Evolutionary conservation across 2,329 filamentous ascomycete genomes (phyloP), one percentile per base, ranked within the genome.

Genomic region (Teratosphaeria nubilosa): DNA sequence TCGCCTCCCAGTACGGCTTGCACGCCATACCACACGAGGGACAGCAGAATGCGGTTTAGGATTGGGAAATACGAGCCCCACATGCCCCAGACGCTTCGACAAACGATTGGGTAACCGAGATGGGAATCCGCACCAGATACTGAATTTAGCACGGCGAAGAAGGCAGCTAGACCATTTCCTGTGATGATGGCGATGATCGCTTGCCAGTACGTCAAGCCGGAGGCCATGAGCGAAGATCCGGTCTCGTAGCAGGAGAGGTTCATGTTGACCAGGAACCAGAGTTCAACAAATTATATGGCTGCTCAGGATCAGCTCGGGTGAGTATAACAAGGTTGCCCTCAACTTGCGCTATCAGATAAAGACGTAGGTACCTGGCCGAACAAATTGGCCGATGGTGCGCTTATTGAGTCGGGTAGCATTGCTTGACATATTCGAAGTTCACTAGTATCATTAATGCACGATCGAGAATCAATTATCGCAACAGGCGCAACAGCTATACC

Each of bases 1-100:
- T 41, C 34, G 16, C 80, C 83, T 0, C 84, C 84, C 62, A 84
- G 85, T 63, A 83, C 82, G 37, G 80, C 81, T 63, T 86, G 83
- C 51, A 87, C 84, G 0, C 83, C 81, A 56, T 86, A 82, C 66
- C 71, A 37, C 67, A 68, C 66, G 14, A 66, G 51, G n/a, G 78
- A 79, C 4, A 83, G 74, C 48, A 83, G 76, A n/a, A 77, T 73
- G 13, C 80, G 75, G 0, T 78, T 80, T 4, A 82, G 63, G 54
- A 83, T 78, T 14, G 79, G 75, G 30, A 82, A 69, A 65, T 82
- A 82, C 24, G 76, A 77, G 53, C 80, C 79, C 74, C 77, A 81
- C 66, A 82, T 81, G 0, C 80, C 81, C 77, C 79, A 83, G 54
- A 76, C 77, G 5, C 79, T 78, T 48, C 81, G 76, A 0, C 78